Evolutionary conservation across 371 early-diverging fungal genomes (phyloP).

Genomic region (Mortierella polycephala): DNA sequence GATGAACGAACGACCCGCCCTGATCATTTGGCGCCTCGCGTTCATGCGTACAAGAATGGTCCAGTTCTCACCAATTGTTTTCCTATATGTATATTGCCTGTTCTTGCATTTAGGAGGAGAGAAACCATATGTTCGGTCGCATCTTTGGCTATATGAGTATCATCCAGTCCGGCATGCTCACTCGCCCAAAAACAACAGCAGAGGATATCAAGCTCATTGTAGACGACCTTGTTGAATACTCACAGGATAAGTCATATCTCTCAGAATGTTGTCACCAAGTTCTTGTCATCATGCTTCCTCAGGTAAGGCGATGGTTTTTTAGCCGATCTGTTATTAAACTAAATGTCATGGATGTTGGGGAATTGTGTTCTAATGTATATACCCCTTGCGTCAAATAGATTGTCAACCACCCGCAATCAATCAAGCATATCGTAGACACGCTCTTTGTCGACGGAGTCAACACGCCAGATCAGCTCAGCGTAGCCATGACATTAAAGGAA

Average conservation of each 20-base stretch:
- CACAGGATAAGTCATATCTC: slow-evolving; percentile 79
- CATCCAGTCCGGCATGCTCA: slow-evolving; percentile 81
- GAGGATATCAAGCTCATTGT: slow-evolving; percentile 76
- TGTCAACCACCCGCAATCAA: slow-evolving; percentile 41
- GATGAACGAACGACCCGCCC: neutral
- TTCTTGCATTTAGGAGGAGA: slow-evolving; percentile 76
- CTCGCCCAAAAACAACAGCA: slow-evolving; percentile 68
- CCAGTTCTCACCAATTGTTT: no score
- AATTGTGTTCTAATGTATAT: no score
- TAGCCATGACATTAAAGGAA: slow-evolving; percentile 66
- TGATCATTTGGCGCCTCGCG: no score
- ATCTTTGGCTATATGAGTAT: slow-evolving; percentile 89
- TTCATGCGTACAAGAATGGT: no score
- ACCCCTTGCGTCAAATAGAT: slow-evolving; percentile 15
- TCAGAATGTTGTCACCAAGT: slow-evolving; percentile 80
- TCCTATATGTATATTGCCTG: neutral
- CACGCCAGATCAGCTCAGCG: slow-evolving; percentile 77
- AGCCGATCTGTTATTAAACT: neutral
- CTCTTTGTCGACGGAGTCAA: slow-evolving; percentile 69
- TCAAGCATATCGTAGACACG: slow-evolving; percentile 61
- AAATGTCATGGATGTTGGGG: neutral
- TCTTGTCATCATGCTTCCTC: slow-evolving; percentile 69
- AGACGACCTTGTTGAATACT: slow-evolving; percentile 72
- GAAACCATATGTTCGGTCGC: slow-evolving; percentile 90
- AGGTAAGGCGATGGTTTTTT: slow-evolving; percentile 54